A percentile compares a stretch with the other conserved stretches of the same genome.
Conservation (phyloP, 805 yeast genomes). For the Allodekkera sacchari region DNA sequence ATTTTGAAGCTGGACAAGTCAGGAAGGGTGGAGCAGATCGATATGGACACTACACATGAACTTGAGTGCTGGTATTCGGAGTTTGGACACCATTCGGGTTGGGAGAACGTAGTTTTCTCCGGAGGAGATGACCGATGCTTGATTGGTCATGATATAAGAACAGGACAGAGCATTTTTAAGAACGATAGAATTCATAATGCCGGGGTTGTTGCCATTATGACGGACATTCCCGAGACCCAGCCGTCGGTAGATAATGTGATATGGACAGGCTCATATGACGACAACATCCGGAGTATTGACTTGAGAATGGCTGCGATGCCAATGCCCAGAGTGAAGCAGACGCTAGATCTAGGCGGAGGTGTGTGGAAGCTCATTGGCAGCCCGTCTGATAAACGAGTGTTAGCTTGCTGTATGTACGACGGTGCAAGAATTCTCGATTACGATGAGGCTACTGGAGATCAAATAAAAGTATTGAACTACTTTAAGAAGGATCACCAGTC, state of each 20-base stretch:
- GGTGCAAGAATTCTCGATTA: conserved; percentile 68
- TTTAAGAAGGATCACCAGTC: conserved; percentile 72
- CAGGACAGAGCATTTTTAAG: conserved; percentile 28
- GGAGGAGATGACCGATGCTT: conserved; percentile 88
- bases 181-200: conserved; percentile 68
- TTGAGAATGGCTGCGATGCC: conserved; percentile 44
- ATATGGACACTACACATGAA: conserved; percentile 40
- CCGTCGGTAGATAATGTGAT: conserved; percentile 24
- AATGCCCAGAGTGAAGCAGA: conserved; percentile 35
- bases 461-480: conserved; percentile 28
- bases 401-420: conserved; percentile 91
- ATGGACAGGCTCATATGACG: conserved; percentile 94
- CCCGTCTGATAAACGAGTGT: conserved; percentile 40
- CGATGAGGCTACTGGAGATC: conserved; percentile 14
- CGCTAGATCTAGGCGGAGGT: conserved; percentile 73
- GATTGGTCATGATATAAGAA: conserved; percentile 62
- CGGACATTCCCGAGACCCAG: conserved; percentile 15
- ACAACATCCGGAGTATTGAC: conserved; percentile 61
- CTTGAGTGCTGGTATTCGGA: conserved; percentile 88
- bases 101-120: conserved; percentile 54
- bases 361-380: conserved; percentile 84
- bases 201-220: conserved; percentile 79
- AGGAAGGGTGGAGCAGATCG: conserved; percentile 3
- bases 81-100: conserved; percentile 48
- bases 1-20: conserved; percentile 26